Evolutionary conservation across 768 basidiomycete genomes (phyloP).

Genomic region (Auricularia cornea): DNA sequence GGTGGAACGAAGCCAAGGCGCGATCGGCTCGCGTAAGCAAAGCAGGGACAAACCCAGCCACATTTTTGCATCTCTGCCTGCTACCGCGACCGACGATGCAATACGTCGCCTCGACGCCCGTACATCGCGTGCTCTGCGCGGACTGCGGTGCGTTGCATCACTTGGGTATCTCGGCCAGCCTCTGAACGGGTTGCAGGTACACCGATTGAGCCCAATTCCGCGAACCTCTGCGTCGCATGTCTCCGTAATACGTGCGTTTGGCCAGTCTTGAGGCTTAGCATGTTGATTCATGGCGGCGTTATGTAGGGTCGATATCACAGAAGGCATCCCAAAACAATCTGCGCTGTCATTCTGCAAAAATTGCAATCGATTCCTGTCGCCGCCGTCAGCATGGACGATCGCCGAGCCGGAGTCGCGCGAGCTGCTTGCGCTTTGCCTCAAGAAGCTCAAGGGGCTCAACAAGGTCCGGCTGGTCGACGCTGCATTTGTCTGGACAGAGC

Average conservation of each 20-base stretch:
- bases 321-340: conserved; percentile 94
- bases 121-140: conserved; percentile 80
- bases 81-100: conserved; percentile 45
- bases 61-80: neutral
- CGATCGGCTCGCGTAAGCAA: neutral
- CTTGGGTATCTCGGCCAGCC: conserved; percentile 4
- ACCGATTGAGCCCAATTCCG: conserved; percentile 84
- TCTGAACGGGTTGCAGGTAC: conserved; percentile 41
- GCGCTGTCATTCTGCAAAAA: conserved; percentile 90
- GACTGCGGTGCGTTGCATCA: conserved; percentile 58
- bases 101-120: conserved; percentile 62
- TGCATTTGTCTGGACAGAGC: conserved; percentile 99
- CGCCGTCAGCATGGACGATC: conserved; percentile 78
- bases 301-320: conserved; percentile 86
- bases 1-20: neutral
- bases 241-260: conserved; percentile 70
- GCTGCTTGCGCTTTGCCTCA: conserved; percentile 86
- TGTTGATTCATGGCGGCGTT: neutral
- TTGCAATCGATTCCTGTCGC: conserved; percentile 91
- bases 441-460: conserved; percentile 87
- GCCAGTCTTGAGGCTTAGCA: too few species aligned
- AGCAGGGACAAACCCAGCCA: neutral
- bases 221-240: conserved; percentile 85
- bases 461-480: conserved; percentile 97
- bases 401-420: conserved; percentile 89